Evolutionary conservation across 805 yeast species (phyloP).

Genomic region (Starmerella lactis-condensi): DNA sequence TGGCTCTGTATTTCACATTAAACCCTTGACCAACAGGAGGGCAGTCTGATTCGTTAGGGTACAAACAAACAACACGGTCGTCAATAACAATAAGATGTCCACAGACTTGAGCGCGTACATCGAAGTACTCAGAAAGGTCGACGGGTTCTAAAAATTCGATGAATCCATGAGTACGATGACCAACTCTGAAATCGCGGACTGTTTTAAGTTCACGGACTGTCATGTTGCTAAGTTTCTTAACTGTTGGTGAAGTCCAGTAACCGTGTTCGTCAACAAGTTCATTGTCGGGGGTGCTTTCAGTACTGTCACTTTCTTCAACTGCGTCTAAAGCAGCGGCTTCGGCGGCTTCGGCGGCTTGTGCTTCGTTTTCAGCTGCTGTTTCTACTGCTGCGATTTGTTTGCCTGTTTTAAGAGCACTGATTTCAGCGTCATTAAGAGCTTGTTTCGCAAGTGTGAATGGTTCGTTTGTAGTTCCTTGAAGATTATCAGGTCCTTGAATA

Average conservation of each 20-base stretch:
- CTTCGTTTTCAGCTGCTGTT: background rate
- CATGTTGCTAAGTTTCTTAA: slow-evolving; percentile 40
- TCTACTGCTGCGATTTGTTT: background rate
- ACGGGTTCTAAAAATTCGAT: slow-evolving; percentile 66
- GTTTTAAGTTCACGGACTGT: slow-evolving; percentile 44
- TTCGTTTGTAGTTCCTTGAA: background rate
- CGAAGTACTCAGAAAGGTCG: slow-evolving; percentile 52
- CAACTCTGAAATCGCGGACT: slow-evolving; percentile 51
- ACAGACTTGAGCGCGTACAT: slow-evolving; percentile 38
- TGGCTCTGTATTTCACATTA: slow-evolving; percentile 54
- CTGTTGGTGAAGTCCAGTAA: slow-evolving; percentile 72
- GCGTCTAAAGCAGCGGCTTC: background rate
- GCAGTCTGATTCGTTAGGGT: slow-evolving; percentile 44
- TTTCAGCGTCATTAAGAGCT: background rate
- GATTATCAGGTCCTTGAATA: background rate
- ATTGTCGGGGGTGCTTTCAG: slow-evolving; percentile 21
- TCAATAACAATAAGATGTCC: slow-evolving; percentile 48
- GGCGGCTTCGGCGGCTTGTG: background rate
- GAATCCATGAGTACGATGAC: slow-evolving; percentile 59
- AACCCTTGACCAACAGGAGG: slow-evolving; percentile 70
- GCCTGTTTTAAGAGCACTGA: too few relatives aligned
- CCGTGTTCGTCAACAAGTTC: slow-evolving; percentile 45
- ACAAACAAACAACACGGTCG: slow-evolving; percentile 42
- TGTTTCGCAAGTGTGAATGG: background rate
- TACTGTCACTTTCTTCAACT: background rate